Conservation (phyloP, 352 stramenopile genomes). For the Plasmopara viticola region DNA sequence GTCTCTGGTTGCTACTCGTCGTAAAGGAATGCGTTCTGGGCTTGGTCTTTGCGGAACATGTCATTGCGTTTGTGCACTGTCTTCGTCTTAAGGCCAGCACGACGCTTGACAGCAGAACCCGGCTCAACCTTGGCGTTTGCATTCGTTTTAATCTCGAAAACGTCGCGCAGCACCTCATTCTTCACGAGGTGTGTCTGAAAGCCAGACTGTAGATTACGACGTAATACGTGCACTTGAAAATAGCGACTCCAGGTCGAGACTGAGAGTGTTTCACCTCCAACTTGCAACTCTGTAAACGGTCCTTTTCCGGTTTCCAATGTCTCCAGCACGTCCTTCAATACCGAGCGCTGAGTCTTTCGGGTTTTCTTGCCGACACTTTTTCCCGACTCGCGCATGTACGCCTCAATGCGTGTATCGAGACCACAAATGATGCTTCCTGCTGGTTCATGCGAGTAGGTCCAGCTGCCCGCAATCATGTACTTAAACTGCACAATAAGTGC, state of each 20-base stretch:
- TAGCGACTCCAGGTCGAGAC: conserved; percentile 57
- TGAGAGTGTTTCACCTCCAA: conserved; percentile 43
- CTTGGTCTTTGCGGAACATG: conserved; percentile 42
- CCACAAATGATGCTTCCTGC: conserved; percentile 35
- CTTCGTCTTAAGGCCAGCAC: conserved; percentile 42
- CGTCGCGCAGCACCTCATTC: conserved; percentile 49
- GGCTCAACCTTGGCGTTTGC: conserved; percentile 39
- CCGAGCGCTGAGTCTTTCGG: conserved; percentile 51
- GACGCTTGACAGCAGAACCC: conserved; percentile 40
- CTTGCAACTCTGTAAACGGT: conserved; percentile 45
- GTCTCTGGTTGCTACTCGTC: conserved; percentile 32
- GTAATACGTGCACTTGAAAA: conserved; percentile 59
- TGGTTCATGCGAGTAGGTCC: conserved; percentile 44
- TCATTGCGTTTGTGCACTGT: conserved; percentile 50
- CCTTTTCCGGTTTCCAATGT: conserved; percentile 50
- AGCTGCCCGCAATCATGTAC: conserved; percentile 35
- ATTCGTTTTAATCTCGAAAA: conserved; percentile 58
- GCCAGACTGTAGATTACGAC: conserved; percentile 41
- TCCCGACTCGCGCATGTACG: conserved; percentile 55
- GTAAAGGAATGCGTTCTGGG: conserved; percentile 63
- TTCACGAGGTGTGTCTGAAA: conserved; percentile 56
- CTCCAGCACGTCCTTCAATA: conserved; percentile 64
- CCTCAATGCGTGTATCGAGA: conserved; percentile 44
- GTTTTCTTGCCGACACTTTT: conserved; percentile 75
- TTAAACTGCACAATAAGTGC: conserved; percentile 63